Percentiles rank a stretch among this genome's conserved stretches.
These are phyloP conservation scores for Arthrobotrys megalospora DNA, from an alignment of 2,329 filamentous ascomycete species.

Conservation along the genomic window DNA sequence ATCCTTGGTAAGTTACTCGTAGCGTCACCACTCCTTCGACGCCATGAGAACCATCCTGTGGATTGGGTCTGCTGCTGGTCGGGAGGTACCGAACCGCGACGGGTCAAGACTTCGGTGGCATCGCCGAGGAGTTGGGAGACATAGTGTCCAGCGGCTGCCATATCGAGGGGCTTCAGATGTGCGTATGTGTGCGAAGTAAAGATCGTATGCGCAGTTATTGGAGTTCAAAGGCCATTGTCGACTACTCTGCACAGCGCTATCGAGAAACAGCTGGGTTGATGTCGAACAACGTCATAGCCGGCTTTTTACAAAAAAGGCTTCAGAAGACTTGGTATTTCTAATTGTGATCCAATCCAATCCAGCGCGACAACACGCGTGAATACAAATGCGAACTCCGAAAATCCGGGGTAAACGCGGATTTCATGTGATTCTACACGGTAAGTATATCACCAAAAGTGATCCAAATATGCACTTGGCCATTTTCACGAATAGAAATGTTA, in stretches of 20 bases:
- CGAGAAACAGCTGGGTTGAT: constrained; percentile 2
- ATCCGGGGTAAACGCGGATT: not conserved
- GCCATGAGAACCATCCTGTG: constrained; percentile 57
- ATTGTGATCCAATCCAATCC: constrained; percentile 2
- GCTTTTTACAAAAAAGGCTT: constrained; percentile 6
- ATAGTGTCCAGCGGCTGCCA: constrained; percentile 61
- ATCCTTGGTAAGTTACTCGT: constrained; percentile 59
- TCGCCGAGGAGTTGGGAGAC: constrained; percentile 62
- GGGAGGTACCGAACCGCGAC: constrained; percentile 44
- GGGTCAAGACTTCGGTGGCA: constrained; percentile 61
- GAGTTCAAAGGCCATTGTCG: constrained; percentile 29
- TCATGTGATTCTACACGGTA: not conserved
- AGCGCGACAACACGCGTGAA: constrained; percentile 23
- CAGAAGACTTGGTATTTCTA: constrained; percentile 3
- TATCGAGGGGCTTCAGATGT: not conserved
- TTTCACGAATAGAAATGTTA: not conserved
- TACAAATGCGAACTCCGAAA: not conserved
- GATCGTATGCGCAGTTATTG: constrained; percentile 23
- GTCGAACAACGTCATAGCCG: constrained; percentile 28
- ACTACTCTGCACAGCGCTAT: constrained; percentile 10
- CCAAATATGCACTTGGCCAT: not conserved
- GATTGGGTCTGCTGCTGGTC: constrained; percentile 56
- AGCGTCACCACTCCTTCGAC: constrained; percentile 35
- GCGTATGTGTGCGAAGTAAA: not conserved
- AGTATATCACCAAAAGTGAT: not conserved